phyloP scores from a whole-genome alignment of 208 protist genomes.

The Acanthamoeba triangularis region DNA sequence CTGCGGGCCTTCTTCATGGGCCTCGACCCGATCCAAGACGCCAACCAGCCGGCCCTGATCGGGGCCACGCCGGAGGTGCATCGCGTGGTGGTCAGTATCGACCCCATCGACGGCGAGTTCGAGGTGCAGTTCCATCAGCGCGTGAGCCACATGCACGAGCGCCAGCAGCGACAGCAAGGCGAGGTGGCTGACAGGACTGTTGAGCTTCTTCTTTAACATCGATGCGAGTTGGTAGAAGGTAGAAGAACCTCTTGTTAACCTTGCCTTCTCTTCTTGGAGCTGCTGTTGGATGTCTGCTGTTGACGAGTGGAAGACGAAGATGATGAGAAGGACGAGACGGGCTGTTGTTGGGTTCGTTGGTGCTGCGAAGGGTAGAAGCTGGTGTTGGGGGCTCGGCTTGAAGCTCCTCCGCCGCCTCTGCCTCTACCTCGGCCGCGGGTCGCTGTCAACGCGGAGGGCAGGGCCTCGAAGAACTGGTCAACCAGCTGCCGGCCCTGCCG shows the following conservation, averaged over 20 bases:
- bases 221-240: too few species aligned
- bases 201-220: not conserved
- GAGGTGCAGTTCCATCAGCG: constrained; percentile 67
- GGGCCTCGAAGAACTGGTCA: constrained; percentile 40
- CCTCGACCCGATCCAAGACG: constrained; percentile 37
- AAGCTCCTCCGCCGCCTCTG: not conserved
- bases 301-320: too few species aligned
- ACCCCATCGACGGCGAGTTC: not conserved
- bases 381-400: not conserved
- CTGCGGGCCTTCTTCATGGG: constrained; percentile 48
- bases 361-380: constrained; percentile 4
- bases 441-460: not conserved
- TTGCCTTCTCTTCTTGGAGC: not conserved
- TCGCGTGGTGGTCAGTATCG: not conserved
- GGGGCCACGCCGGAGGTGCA: not conserved
- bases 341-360: not conserved
- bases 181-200: not conserved
- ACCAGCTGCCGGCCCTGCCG: constrained; percentile 21
- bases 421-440: not conserved
- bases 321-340: not conserved
- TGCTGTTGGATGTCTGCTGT: too few species aligned
- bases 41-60: not conserved
- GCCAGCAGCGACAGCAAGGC: not conserved
- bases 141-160: not conserved
- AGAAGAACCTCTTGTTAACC: too few species aligned